Conservation (phyloP, 1,284 basidiomycete genomes). For the Ganoderma leucocontextum region DNA sequence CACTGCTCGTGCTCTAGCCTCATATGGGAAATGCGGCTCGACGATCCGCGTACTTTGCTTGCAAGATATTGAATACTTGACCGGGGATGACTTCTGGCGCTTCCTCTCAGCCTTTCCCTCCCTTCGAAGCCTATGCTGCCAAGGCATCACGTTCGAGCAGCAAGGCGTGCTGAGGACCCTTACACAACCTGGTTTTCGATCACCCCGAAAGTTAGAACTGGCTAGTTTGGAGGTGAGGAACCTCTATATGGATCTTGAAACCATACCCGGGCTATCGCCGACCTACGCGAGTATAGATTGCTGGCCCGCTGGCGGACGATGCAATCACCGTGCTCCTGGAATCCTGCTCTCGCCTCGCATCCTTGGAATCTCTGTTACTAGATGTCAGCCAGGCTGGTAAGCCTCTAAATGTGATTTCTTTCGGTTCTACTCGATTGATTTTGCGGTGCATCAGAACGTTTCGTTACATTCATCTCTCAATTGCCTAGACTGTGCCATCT, state of each 20-base stretch:
- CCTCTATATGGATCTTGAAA: not conserved
- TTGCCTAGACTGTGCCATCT: not conserved
- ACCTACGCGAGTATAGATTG: not conserved
- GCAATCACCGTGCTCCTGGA: not conserved
- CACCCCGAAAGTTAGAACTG: not conserved
- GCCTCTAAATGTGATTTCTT: not conserved
- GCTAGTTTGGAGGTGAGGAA: not conserved
- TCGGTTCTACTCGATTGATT: not conserved
- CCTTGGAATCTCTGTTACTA: not conserved
- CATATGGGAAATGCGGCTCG: not conserved
- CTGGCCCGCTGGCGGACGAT: not conserved
- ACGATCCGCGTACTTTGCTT: not conserved
- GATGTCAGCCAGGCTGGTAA: not conserved
- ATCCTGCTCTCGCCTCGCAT: not conserved
- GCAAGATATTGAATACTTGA: not conserved
- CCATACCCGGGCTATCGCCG: not conserved
- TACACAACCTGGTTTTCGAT: not conserved
- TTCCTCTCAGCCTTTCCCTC: not conserved
- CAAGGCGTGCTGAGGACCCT: not conserved
- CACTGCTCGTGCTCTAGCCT: not conserved
- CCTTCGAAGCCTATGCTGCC: not conserved
- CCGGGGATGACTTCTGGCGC: not conserved
- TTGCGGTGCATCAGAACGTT: not conserved
- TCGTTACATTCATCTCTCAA: not conserved
- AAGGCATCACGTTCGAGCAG: not conserved